Evolutionary conservation across 371 early-diverging fungal species (phyloP).

Genomic region (Basidiobolus meristosporus): DNA sequence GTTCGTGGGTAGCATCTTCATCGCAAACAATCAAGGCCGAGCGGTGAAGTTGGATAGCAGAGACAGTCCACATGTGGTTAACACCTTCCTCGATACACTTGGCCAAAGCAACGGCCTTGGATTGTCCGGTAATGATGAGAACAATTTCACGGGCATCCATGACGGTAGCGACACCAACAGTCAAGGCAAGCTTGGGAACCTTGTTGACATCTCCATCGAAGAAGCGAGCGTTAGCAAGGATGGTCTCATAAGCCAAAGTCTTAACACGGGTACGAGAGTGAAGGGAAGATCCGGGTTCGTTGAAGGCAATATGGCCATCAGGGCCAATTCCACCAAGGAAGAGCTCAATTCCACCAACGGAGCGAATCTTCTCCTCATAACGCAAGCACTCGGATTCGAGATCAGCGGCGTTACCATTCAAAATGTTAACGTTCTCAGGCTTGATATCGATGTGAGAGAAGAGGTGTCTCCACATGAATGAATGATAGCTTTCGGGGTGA

Average conservation of each 20-base stretch:
- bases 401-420: no score
- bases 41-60: constrained; percentile 70
- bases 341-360: no score
- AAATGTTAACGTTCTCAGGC: constrained; percentile 57
- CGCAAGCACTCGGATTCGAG: no score
- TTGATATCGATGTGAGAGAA: constrained; percentile 65
- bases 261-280: no score
- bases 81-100: no score
- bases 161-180: constrained; percentile 75
- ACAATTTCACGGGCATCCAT: constrained; percentile 74
- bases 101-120: constrained; percentile 59
- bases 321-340: no score
- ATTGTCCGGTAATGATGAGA: constrained; percentile 69
- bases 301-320: no score
- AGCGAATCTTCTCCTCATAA: no score
- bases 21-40: constrained; percentile 73
- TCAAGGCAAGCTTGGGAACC: constrained; percentile 72
- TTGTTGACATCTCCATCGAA: constrained; percentile 72
- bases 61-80: constrained; percentile 74
- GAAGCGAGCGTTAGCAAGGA: constrained; percentile 72
- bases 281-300: no score
- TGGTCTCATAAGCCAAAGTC: constrained; percentile 77
- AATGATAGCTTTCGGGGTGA: constrained; percentile 69
- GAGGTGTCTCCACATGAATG: constrained; percentile 68
- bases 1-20: constrained; percentile 73